Conservation (phyloP, 108 stramenopile genomes). For the Cyclotella sp. region DNA sequence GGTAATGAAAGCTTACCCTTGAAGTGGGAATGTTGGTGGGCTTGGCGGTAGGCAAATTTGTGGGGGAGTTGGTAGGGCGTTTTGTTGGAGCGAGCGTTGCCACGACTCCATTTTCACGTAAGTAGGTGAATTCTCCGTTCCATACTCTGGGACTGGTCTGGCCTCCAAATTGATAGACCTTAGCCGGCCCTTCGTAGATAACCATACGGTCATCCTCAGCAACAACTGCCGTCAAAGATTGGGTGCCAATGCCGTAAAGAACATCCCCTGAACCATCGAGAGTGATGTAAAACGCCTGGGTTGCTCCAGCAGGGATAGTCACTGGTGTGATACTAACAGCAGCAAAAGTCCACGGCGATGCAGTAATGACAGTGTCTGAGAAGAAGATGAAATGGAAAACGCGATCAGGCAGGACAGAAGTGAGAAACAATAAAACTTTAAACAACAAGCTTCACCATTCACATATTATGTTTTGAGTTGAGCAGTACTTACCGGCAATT, state of each 20-base stretch:
- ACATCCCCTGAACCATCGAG: background rate
- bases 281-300: background rate
- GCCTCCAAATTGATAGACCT: background rate
- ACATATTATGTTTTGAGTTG: too few relatives aligned
- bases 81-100: background rate
- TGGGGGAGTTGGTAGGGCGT: background rate
- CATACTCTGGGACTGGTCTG: background rate
- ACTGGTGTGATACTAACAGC: background rate
- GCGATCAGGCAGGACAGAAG: background rate
- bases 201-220: background rate
- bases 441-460: background rate
- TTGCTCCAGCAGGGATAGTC: background rate
- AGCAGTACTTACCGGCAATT: background rate
- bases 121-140: background rate
- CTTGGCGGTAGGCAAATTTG: background rate
- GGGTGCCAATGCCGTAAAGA: background rate
- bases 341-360: background rate
- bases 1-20: background rate
- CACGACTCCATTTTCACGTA: background rate
- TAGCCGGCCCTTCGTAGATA: background rate
- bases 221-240: background rate
- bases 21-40: background rate
- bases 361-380: background rate
- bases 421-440: background rate
- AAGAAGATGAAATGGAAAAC: background rate